These are phyloP conservation scores for Aspergillus indologenus DNA, from an alignment of 495 filamentous ascomycete species.

Conservation along the genomic window DNA sequence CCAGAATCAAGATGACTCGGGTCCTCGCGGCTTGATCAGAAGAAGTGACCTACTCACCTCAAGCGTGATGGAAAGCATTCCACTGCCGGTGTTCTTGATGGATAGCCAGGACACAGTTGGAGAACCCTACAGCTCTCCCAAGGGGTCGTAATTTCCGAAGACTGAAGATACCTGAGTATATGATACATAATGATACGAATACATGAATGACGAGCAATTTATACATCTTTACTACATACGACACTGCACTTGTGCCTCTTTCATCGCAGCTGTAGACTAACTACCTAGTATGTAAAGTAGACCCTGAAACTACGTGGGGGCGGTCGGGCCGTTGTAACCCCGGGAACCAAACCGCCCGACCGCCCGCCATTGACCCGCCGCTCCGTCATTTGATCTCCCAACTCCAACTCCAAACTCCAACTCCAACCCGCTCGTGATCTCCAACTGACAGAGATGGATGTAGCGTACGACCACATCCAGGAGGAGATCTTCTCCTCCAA, in stretches of 20 bases:
- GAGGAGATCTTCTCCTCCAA: constrained; percentile 72
- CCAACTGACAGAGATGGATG: constrained; percentile 63
- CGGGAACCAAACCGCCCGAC: constrained; percentile 17
- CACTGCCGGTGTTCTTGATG: constrained; percentile 39
- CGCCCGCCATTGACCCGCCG: not conserved
- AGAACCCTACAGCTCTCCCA: constrained; percentile 38
- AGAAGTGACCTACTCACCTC: constrained; percentile 43
- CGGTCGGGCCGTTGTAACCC: constrained; percentile 26
- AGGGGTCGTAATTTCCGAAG: constrained; percentile 4
- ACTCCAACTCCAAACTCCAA: constrained; percentile 7
- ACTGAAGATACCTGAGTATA: not conserved
- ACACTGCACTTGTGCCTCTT: not conserved
- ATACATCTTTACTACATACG: not conserved
- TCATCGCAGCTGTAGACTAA: not conserved
- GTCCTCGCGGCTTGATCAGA: constrained; percentile 26
- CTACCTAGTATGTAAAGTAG: not conserved
- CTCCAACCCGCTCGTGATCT: constrained; percentile 3
- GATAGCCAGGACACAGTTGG: constrained; percentile 46
- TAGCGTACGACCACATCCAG: constrained; percentile 96
- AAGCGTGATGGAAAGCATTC: constrained; percentile 48
- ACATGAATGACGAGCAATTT: constrained; percentile 8
- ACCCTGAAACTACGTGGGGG: constrained; percentile 5
- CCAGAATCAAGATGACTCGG: constrained; percentile 11
- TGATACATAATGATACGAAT: constrained; percentile 16
- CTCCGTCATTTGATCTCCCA: constrained; percentile 3